Percentiles rank a stretch among this genome's conserved stretches.
Conservation (phyloP, 352 stramenopile genomes). For the Globisporangium echinulatum region DNA sequence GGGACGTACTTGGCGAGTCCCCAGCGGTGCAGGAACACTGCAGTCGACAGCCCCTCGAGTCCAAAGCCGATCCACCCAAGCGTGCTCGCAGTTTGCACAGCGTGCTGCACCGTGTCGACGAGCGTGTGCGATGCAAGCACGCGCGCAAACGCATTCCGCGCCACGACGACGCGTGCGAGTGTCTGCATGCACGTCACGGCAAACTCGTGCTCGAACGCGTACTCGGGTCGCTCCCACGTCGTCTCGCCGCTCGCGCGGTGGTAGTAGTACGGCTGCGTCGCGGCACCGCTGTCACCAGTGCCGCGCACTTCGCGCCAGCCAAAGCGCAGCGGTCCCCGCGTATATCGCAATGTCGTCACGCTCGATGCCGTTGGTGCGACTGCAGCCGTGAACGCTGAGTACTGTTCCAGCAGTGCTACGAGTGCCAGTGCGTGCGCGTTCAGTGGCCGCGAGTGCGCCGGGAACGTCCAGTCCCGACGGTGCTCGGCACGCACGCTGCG, state of each 20-base stretch:
- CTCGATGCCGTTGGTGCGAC: slow-evolving; percentile 9
- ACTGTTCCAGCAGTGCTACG: slow-evolving; percentile 35
- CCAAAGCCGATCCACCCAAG: slow-evolving; percentile 63
- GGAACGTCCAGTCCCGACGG: slow-evolving; percentile 44
- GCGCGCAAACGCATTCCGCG: slow-evolving; percentile 17
- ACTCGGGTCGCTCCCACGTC: slow-evolving; percentile 53
- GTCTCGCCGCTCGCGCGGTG: slow-evolving; percentile 32
- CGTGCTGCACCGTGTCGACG: slow-evolving; percentile 26
- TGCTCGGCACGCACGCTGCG: slow-evolving; percentile 41
- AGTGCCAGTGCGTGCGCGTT: slow-evolving; percentile 46
- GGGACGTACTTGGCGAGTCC: slow-evolving; percentile 48
- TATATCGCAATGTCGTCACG: slow-evolving; percentile 23
- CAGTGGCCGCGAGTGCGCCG: slow-evolving; percentile 32
- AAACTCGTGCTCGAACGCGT: slow-evolving; percentile 62
- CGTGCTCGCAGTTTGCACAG: slow-evolving; percentile 6
- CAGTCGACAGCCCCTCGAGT: slow-evolving; percentile 60
- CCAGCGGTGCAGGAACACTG: slow-evolving; percentile 48
- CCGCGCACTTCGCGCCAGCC: slow-evolving; percentile 46
- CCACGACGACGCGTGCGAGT: slow-evolving; percentile 42
- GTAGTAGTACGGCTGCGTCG: slow-evolving; percentile 35
- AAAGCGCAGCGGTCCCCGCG: slow-evolving; percentile 50
- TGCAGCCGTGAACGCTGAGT: slow-evolving; percentile 18
- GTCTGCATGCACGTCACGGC: slow-evolving; percentile 61
- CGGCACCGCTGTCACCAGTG: neutral
- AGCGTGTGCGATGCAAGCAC: slow-evolving; percentile 38